These are phyloP conservation scores for Ascochyta viciae-villosae DNA, from an alignment of 2,329 filamentous ascomycete genomes.

Conservation along the genomic window DNA sequence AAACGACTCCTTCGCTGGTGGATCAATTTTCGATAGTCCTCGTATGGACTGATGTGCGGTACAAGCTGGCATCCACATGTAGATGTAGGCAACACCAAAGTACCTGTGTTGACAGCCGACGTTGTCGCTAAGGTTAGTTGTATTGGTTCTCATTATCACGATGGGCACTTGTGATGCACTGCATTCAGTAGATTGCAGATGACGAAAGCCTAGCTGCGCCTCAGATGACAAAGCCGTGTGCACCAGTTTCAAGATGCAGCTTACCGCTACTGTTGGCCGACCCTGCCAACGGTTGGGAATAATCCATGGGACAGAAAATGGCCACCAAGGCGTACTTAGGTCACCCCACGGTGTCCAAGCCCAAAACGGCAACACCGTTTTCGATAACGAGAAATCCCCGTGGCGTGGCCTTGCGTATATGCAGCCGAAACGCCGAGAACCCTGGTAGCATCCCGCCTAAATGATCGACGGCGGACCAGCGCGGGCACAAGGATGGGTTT, in stretches of 20 bases:
- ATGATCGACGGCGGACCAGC: constrained; percentile 48
- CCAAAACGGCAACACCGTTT: constrained; percentile 42
- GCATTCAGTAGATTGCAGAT: constrained; percentile 17
- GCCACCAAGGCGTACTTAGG: constrained; percentile 19
- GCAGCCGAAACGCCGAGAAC: constrained; percentile 47
- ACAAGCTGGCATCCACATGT: background rate
- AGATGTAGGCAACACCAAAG: constrained; percentile 1
- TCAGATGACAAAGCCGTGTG: constrained; percentile 29
- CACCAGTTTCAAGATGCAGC: constrained; percentile 15
- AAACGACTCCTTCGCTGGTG: background rate
- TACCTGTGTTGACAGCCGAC: background rate
- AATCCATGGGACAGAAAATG: constrained; percentile 14
- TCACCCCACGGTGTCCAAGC: constrained; percentile 43
- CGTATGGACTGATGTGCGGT: background rate
- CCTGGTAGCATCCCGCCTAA: constrained; percentile 44
- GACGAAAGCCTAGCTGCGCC: constrained; percentile 23
- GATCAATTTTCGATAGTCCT: background rate
- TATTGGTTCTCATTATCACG: constrained; percentile 21
- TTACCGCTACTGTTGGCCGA: constrained; percentile 22
- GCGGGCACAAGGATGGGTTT: constrained; percentile 36
- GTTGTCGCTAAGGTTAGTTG: constrained; percentile 2
- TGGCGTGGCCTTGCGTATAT: constrained; percentile 40
- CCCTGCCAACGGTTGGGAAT: constrained; percentile 16
- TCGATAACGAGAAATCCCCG: constrained; percentile 48
- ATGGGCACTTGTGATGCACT: constrained; percentile 19